phyloP scores from a whole-genome alignment of 495 filamentous ascomycete species.

The Penicillium cosmopolitanum region DNA sequence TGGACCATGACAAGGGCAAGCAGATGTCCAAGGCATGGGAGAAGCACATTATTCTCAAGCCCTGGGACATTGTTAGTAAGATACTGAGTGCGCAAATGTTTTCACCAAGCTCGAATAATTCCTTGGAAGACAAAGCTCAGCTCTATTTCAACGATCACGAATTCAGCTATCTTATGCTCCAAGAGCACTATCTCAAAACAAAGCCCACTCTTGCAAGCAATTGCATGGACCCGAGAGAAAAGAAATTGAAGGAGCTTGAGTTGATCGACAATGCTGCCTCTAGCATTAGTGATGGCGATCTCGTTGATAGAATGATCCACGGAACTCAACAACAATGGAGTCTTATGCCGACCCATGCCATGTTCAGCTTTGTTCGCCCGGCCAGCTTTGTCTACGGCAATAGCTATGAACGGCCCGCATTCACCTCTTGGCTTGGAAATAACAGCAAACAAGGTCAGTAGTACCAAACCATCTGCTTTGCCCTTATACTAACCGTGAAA shows the following conservation, averaged over 20 bases:
- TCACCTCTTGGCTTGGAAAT: conserved; percentile 91
- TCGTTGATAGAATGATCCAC: conserved; percentile 98
- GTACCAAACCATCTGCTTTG: background rate
- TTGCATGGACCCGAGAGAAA: conserved; percentile 61
- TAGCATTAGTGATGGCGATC: conserved; percentile 95
- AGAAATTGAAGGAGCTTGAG: conserved; percentile 79
- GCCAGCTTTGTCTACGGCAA: conserved; percentile 87
- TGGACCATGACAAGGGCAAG: conserved; percentile 83
- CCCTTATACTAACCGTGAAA: conserved; percentile 19
- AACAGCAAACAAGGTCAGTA: conserved; percentile 80
- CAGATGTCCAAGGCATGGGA: conserved; percentile 97
- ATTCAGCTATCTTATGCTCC: conserved; percentile 94
- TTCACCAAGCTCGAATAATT: conserved; percentile 73
- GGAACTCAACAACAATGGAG: conserved; percentile 98
- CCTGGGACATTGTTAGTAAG: conserved; percentile 96
- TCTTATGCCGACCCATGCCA: conserved; percentile 95
- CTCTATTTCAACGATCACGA: conserved; percentile 99
- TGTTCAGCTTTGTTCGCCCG: conserved; percentile 92
- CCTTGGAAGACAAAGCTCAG: conserved; percentile 95
- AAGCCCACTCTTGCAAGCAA: conserved; percentile 65
- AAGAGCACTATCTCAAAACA: conserved; percentile 93
- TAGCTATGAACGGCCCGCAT: conserved; percentile 62
- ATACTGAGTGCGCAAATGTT: conserved; percentile 90
- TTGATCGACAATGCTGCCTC: conserved; percentile 84
- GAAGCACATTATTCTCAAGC: conserved; percentile 93